A percentile compares a stretch with the other conserved stretches of the same genome.
These are phyloP conservation scores for Hordeum vulgare DNA, from an alignment of 176 grass and related monocot genomes.

Conservation along the genomic window DNA sequence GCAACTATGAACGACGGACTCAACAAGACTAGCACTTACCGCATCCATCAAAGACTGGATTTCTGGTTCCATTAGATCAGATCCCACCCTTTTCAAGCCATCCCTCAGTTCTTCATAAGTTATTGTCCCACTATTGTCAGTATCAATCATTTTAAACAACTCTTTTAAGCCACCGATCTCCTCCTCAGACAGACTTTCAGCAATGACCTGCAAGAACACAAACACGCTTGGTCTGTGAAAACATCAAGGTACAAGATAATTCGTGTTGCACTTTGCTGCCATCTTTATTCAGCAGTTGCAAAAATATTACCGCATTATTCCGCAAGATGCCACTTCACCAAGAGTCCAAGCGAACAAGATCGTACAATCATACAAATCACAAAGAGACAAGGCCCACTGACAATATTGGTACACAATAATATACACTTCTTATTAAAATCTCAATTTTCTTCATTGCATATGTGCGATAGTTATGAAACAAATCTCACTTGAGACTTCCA, in stretches of 20 bases:
- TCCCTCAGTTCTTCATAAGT: constrained; percentile 89
- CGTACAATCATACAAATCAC: background rate
- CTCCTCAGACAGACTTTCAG: constrained; percentile 94
- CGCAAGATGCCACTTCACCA: background rate
- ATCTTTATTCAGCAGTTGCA: constrained; percentile 15
- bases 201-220: constrained; percentile 65
- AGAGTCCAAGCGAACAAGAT: constrained; percentile 2
- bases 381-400: background rate
- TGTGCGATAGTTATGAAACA: background rate
- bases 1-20: background rate
- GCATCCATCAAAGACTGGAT: constrained; percentile 92
- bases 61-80: constrained; percentile 94
- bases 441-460: background rate
- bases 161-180: constrained; percentile 95
- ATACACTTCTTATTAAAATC: background rate
- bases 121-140: constrained; percentile 93
- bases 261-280: background rate
- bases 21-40: constrained; percentile 28
- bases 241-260: background rate
- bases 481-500: background rate
- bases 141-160: constrained; percentile 98
- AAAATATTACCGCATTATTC: background rate
- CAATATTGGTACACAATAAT: background rate
- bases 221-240: background rate
- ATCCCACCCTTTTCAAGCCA: constrained; percentile 84